These are phyloP conservation scores for Tylopilus sp. DNA, from an alignment of 768 basidiomycete genomes.

Conservation along the genomic window DNA sequence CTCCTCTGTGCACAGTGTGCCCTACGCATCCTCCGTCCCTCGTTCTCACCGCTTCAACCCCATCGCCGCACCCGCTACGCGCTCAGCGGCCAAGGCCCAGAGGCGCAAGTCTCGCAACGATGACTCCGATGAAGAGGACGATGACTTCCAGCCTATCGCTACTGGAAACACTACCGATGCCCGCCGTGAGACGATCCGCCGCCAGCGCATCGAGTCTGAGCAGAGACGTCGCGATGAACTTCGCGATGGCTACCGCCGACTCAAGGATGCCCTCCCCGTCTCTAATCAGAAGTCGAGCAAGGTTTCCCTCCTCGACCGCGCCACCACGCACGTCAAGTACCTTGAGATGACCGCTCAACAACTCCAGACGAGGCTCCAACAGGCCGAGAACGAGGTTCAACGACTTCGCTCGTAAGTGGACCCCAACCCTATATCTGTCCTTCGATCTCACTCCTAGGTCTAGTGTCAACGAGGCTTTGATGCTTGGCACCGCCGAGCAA, in stretches of 20 bases:
- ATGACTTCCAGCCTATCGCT: slow-evolving; percentile 62
- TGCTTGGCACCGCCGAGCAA: slow-evolving; percentile 80
- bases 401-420: slow-evolving; percentile 59
- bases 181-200: slow-evolving; percentile 87
- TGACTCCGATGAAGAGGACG: slow-evolving; percentile 69
- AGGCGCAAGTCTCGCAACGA: slow-evolving; percentile 53
- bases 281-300: slow-evolving; percentile 94
- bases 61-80: slow-evolving; percentile 48
- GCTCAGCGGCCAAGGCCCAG: slow-evolving; percentile 51
- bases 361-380: slow-evolving; percentile 71
- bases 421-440: neutral
- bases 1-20: slow-evolving; percentile 42
- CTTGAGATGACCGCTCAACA: slow-evolving; percentile 78
- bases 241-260: slow-evolving; percentile 84
- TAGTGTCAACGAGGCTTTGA: slow-evolving; percentile 84
- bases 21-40: slow-evolving; percentile 62
- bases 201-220: slow-evolving; percentile 92
- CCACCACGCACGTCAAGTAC: slow-evolving; percentile 82
- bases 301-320: slow-evolving; percentile 84
- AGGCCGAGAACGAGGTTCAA: slow-evolving; percentile 76
- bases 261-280: slow-evolving; percentile 86
- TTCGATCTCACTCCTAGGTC: neutral
- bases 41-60: slow-evolving; percentile 81
- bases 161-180: slow-evolving; percentile 51
- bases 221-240: slow-evolving; percentile 91